A percentile compares a stretch with the other conserved stretches of the same genome.
Conservation (phyloP, 345 rosid genomes). For the Aquilaria yunnanensis region DNA sequence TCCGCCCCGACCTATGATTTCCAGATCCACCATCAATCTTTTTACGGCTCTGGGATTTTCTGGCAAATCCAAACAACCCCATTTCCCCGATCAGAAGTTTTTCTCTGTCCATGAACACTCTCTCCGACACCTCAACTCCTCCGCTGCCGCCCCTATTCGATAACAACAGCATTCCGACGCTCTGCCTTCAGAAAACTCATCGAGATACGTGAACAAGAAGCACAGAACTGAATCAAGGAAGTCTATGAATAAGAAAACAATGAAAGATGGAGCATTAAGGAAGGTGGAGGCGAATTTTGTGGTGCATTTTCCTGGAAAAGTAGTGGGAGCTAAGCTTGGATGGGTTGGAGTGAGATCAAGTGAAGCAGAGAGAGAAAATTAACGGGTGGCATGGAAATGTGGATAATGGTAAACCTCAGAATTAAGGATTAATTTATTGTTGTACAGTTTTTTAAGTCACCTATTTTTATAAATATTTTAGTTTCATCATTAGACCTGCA, state of each 20-base stretch:
- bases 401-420: background rate
- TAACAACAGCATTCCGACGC: constrained; percentile 38
- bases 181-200: constrained; percentile 44
- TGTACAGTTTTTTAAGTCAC: too few relatives aligned
- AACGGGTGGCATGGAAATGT: background rate
- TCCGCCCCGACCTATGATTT: constrained; percentile 3
- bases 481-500: too few relatives aligned
- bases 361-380: background rate
- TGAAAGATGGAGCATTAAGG: constrained; percentile 21
- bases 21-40: constrained; percentile 16
- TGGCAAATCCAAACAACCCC: constrained; percentile 28
- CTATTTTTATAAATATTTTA: too few relatives aligned
- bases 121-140: constrained; percentile 41
- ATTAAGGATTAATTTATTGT: too few relatives aligned
- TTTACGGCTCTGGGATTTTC: constrained; percentile 24
- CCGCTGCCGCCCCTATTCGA: constrained; percentile 10
- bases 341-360: background rate
- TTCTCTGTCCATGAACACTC: constrained; percentile 44
- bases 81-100: constrained; percentile 35
- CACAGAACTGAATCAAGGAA: constrained; percentile 50
- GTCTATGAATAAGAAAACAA: constrained; percentile 50
- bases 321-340: constrained; percentile 17
- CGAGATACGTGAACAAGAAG: constrained; percentile 38
- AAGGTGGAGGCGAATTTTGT: constrained; percentile 11
- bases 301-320: constrained; percentile 23